Evolutionary conservation across 345 rosid genomes (phyloP).

Genomic region (Eucalyptus urophylla): DNA sequence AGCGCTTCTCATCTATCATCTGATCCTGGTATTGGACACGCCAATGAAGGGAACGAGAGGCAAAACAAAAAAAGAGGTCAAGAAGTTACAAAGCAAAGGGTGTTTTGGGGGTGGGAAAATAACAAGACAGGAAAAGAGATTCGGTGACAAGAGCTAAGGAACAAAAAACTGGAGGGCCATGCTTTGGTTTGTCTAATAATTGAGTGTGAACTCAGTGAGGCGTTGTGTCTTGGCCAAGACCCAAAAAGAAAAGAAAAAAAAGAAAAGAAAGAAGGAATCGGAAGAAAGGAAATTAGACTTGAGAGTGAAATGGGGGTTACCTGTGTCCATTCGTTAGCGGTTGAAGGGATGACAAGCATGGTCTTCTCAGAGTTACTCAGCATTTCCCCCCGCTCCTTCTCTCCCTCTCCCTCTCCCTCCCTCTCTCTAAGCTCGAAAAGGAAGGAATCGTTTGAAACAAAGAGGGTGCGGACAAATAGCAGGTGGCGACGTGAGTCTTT

Average conservation of each 20-base stretch:
- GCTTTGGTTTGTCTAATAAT: slow-evolving; percentile 22
- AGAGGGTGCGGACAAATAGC: slow-evolving; percentile 57
- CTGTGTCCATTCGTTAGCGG: slow-evolving; percentile 59
- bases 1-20: slow-evolving; percentile 34
- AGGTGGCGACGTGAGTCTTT: slow-evolving; percentile 48
- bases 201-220: not conserved
- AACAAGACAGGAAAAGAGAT: not conserved
- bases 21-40: not conserved
- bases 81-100: not conserved
- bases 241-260: not conserved
- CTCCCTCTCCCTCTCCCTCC: not conserved
- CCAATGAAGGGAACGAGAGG: not conserved
- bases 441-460: slow-evolving; percentile 46
- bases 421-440: not conserved
- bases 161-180: slow-evolving; percentile 39
- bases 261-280: not conserved
- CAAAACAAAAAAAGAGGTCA: not conserved
- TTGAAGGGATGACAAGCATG: slow-evolving; percentile 45
- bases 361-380: slow-evolving; percentile 39
- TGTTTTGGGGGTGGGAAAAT: not conserved
- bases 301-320: slow-evolving; percentile 14
- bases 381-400: slow-evolving; percentile 23
- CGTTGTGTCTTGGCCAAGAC: not conserved
- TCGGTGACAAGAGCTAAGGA: slow-evolving; percentile 50
- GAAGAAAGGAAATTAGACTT: not conserved